Evolutionary conservation across 2,329 filamentous ascomycete genomes (phyloP).

Genomic region (Lasiodiplodia theobromae): DNA sequence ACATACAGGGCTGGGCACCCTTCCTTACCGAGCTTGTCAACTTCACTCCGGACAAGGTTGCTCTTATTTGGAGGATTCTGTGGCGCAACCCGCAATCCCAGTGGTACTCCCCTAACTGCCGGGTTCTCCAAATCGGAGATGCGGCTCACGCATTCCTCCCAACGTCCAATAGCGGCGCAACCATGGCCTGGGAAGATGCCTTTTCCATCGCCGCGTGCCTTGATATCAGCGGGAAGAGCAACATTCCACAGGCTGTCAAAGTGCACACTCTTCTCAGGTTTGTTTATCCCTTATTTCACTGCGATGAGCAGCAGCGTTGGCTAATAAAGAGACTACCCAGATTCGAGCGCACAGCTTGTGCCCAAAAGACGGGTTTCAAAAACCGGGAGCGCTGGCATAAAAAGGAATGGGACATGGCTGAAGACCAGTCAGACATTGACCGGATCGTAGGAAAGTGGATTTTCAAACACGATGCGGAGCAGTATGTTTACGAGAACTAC

Average conservation of each 20-base stretch:
- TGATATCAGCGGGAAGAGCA: constrained; percentile 39
- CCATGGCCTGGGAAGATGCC: constrained; percentile 61
- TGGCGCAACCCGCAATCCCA: constrained; percentile 61
- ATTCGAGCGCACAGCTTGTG: constrained; percentile 39
- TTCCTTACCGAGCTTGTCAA: constrained; percentile 45
- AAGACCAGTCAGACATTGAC: background rate
- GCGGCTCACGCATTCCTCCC: constrained; percentile 63
- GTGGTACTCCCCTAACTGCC: constrained; percentile 60
- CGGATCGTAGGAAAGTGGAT: background rate
- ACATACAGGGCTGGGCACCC: constrained; percentile 42
- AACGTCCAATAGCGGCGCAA: constrained; percentile 61
- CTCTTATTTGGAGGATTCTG: constrained; percentile 63
- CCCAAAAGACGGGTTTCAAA: constrained; percentile 45
- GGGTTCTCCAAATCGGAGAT: constrained; percentile 61
- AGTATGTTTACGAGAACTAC: background rate
- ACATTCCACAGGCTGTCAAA: constrained; percentile 39
- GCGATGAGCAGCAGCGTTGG: no score
- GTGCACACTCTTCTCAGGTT: constrained; percentile 44
- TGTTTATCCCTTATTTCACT: no score
- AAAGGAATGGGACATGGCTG: background rate
- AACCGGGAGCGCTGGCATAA: constrained; percentile 45
- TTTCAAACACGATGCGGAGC: background rate
- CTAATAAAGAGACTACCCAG: no score
- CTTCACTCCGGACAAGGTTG: constrained; percentile 41
- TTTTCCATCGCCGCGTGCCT: constrained; percentile 41